Base-by-base conservation (phyloP, 352 stramenopile genomes). In the Globisporangium nunn region DNA sequence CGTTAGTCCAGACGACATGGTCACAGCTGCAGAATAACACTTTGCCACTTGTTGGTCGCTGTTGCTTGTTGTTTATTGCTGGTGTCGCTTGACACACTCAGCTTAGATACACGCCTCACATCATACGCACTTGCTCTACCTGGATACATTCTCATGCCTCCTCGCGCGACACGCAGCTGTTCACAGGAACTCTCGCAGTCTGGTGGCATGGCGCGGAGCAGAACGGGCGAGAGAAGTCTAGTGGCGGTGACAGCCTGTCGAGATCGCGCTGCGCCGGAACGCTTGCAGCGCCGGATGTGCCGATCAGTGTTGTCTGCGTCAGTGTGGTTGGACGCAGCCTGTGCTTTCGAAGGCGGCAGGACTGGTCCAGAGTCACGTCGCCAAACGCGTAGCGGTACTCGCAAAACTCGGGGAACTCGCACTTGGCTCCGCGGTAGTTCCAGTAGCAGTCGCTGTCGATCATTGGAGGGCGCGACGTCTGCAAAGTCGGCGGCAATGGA, bases 381-480 rank as follows among this genome's bases (percentile, higher is more conserved):
- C 81, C 81, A 52, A 93, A 93, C 53, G 75, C 69, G 61, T 91
- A 93, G 33, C 75, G 76, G 52, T 93, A 93, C 68, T 93, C 78
- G 57, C 83, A 93, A 54, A 87, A 90, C 54, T 82, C 71, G 7
- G 68, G 60, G 62, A 89, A 91, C 63, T 87, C 81, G 58, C 81
- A 93, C 45, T 71, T 66, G 15, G 79, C 78, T 33, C 79, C 63
- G 23, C 80, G 74, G 56, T 93, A 91, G 61, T 93, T 91, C 81
- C 81, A 93, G 62, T 91, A 91, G 69, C 83, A 93, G 54, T 93
- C 83, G 40, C 60, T 64, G 58, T 93, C 81, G 59, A 90, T 73
- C 30, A 83, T 66, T 7, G 83, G 83, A 14, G 81, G 81, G 15
- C 83, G 77, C 35, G 70, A 84, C 15, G 72, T 75, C 72, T 81